Percentiles rank a stretch among this genome's conserved stretches.
phyloP scores from a whole-genome alignment of 371 early-diverging fungal species.

The Chytridium lagenaria region DNA sequence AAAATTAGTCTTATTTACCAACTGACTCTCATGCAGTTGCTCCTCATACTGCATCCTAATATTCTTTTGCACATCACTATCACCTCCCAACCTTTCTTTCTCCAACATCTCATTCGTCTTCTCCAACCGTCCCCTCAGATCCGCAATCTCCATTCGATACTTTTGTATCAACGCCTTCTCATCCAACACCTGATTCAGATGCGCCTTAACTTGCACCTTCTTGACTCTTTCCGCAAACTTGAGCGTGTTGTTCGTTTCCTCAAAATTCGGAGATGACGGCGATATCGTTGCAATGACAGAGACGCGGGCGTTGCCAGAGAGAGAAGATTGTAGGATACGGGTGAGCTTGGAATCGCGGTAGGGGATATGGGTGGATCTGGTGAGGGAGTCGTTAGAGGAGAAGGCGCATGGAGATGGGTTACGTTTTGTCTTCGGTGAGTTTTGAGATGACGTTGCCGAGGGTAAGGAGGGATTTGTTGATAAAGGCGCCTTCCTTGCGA shows the following conservation, averaged over 20 bases:
- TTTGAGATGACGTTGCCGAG: slow-evolving; percentile 91
- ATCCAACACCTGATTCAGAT: slow-evolving; percentile 75
- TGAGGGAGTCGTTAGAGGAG: neutral
- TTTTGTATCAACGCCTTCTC: slow-evolving; percentile 87
- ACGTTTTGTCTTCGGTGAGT: slow-evolving; percentile 64
- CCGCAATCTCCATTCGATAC: slow-evolving; percentile 81
- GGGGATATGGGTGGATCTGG: slow-evolving; percentile 70
- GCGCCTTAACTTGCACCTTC: slow-evolving; percentile 69
- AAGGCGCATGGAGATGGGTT: neutral
- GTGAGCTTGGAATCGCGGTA: slow-evolving; percentile 94
- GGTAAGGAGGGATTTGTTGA: slow-evolving; percentile 90
- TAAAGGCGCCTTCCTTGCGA: slow-evolving; percentile 91
- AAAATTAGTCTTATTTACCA: slow-evolving; percentile 37
- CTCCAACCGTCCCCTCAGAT: slow-evolving; percentile 77
- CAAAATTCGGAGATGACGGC: slow-evolving; percentile 65
- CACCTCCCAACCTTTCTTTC: slow-evolving; percentile 50
- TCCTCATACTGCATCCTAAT: slow-evolving; percentile 71
- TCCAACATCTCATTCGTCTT: slow-evolving; percentile 49
- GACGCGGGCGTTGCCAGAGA: slow-evolving; percentile 79
- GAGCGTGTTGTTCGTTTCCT: slow-evolving; percentile 84
- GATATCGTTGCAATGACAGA: slow-evolving; percentile 80
- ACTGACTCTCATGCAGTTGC: slow-evolving; percentile 72
- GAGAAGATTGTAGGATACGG: slow-evolving; percentile 79
- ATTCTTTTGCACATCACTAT: slow-evolving; percentile 11
- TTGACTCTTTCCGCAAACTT: slow-evolving; percentile 87